Conservation (phyloP, 176 grass and related monocot genomes). For the Aechmea fasciata region DNA sequence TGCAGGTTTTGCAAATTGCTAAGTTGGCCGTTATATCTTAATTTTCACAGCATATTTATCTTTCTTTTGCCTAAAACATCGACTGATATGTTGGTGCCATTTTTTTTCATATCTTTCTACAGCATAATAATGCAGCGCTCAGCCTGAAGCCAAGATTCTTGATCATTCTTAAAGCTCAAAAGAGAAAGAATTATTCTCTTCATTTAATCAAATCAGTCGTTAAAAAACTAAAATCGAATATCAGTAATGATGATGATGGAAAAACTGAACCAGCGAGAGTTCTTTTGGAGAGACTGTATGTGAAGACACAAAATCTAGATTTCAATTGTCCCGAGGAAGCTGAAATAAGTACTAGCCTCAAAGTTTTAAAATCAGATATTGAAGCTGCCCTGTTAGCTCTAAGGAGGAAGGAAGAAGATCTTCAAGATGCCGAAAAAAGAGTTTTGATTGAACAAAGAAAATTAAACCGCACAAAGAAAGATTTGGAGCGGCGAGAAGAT, state of each 20-base stretch:
- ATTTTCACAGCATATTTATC: neutral
- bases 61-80: neutral
- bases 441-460: slow-evolving; percentile 42
- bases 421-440: slow-evolving; percentile 43
- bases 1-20: neutral
- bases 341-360: slow-evolving; percentile 45
- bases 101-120: slow-evolving; percentile 5
- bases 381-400: slow-evolving; percentile 50
- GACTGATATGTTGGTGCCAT: neutral
- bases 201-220: slow-evolving; percentile 34
- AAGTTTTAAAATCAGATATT: slow-evolving; percentile 59
- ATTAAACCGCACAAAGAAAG: slow-evolving; percentile 53
- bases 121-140: slow-evolving; percentile 27
- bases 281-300: slow-evolving; percentile 54
- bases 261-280: slow-evolving; percentile 46
- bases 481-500: slow-evolving; percentile 49
- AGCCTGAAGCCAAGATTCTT: slow-evolving; percentile 34
- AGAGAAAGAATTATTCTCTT: slow-evolving; percentile 26
- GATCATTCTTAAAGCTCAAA: slow-evolving; percentile 31
- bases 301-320: slow-evolving; percentile 50
- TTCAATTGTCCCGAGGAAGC: slow-evolving; percentile 25
- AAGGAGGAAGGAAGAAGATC: slow-evolving; percentile 50
- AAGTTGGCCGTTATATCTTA: slow-evolving; percentile 3
- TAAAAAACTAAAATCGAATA: slow-evolving; percentile 29
- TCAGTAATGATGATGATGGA: slow-evolving; percentile 43